phyloP scores from a whole-genome alignment of 1,139 yeast species.

The Eremothecium gossypii region DNA sequence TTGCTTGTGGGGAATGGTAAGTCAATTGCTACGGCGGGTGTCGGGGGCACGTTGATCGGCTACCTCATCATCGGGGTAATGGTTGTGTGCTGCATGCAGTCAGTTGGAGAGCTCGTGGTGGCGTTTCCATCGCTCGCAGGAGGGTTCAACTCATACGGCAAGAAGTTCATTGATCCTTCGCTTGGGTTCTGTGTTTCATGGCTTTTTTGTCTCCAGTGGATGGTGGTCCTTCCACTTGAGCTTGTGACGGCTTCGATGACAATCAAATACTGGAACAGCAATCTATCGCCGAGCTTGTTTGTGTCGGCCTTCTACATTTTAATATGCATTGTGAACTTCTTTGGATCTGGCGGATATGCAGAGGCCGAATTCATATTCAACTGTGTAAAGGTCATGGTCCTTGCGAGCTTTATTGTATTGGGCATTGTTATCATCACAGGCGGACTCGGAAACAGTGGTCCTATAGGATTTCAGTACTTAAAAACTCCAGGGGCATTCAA shows the following conservation, averaged over 20 bases:
- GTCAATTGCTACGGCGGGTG: constrained; percentile 60
- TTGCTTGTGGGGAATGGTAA: constrained; percentile 56
- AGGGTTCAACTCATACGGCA: constrained; percentile 58
- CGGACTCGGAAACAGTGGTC: constrained; percentile 46
- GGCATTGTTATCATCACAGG: constrained; percentile 52
- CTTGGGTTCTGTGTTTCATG: constrained; percentile 70
- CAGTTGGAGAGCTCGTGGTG: constrained; percentile 65
- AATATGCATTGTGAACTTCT: constrained; percentile 41
- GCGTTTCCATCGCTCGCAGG: constrained; percentile 60
- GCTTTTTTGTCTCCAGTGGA: constrained; percentile 71
- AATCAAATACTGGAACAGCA: constrained; percentile 47
- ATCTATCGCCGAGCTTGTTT: constrained; percentile 48
- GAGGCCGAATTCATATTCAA: constrained; percentile 55
- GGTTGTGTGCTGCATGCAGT: constrained; percentile 55
- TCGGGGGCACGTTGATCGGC: constrained; percentile 54
- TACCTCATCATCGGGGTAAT: constrained; percentile 49
- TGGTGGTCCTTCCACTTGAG: constrained; percentile 63
- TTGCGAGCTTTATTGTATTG: constrained; percentile 48
- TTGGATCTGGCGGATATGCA: constrained; percentile 61
- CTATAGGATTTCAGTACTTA: constrained; percentile 45
- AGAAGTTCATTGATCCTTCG: constrained; percentile 58
- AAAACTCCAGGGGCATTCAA: constrained; percentile 37
- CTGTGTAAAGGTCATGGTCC: constrained; percentile 45
- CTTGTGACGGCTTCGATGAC: constrained; percentile 66
- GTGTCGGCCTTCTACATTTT: constrained; percentile 46